These are phyloP conservation scores for Neoscytalidium dimidiatum DNA, from an alignment of 2,329 filamentous ascomycete genomes.

Conservation along the genomic window DNA sequence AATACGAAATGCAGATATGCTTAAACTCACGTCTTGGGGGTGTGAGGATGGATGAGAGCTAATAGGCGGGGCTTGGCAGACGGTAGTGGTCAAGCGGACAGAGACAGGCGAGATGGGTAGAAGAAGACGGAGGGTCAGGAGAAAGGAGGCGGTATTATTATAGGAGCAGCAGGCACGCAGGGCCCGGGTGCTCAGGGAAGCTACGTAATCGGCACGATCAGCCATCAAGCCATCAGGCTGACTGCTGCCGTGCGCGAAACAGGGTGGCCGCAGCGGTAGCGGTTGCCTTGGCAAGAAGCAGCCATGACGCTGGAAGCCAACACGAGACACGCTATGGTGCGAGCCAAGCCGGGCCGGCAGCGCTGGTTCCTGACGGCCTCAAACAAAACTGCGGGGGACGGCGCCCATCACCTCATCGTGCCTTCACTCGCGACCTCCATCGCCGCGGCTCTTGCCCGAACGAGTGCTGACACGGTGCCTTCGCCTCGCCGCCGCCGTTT, in stretches of 20 bases:
- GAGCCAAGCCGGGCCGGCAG: slow-evolving; percentile 5
- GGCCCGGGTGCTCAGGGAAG: too few species aligned
- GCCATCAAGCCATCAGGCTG: too few species aligned
- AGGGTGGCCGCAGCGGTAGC: slow-evolving; percentile 6
- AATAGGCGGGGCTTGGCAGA: not conserved
- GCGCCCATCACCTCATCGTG: slow-evolving; percentile 9
- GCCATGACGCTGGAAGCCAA: slow-evolving; percentile 3
- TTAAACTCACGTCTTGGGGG: too few species aligned
- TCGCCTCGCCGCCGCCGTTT: not conserved
- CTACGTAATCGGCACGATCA: too few species aligned
- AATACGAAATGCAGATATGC: not conserved
- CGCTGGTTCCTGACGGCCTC: slow-evolving; percentile 6
- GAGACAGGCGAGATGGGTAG: not conserved
- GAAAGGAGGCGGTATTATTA: slow-evolving; percentile 5
- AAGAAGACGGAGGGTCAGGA: not conserved
- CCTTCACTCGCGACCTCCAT: not conserved
- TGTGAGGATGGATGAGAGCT: not conserved
- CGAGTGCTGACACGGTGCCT: not conserved
- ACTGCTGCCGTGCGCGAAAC: slow-evolving; percentile 5
- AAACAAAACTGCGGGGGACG: not conserved
- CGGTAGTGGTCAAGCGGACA: too few species aligned
- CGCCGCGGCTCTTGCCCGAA: not conserved
- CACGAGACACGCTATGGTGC: slow-evolving; percentile 4
- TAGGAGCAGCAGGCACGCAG: too few species aligned
- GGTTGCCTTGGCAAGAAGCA: slow-evolving; percentile 3